Base-by-base conservation (phyloP, 495 filamentous ascomycete genomes). In the Penicillium nucicola region DNA sequence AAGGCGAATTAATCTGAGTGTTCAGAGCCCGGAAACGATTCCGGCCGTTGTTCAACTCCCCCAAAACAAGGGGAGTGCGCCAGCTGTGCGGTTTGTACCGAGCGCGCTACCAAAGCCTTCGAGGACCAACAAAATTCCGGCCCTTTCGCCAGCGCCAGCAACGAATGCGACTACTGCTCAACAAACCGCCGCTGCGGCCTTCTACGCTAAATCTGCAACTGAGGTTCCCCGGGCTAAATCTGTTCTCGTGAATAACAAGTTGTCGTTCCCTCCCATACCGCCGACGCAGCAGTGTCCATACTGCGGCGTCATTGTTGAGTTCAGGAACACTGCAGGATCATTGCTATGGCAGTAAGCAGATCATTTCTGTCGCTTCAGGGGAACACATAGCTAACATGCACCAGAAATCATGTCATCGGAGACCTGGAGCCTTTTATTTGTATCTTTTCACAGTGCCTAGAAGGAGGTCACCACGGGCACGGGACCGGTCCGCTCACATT, bases 391-490 rank as follows among this genome's bases (percentile, higher is more conserved):
- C 56, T 58, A 60, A 58, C 46, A 10, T 56, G 39, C 46, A 5
- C 11, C 39, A 63, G 62, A 17, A 56, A 66, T 52, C 62, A 66
- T 49, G 60, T 63, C 51, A 61, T 63, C 39, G n/a, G 51, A 56
- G 62, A 66, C 46, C 56, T 66, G 45, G 62, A 66, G 56, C 60
- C 62, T 53, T 63, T 63, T 28, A 50, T 66, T 52, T 66, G 62
- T 52, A 22, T 60, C 52, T 63, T 49, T 58, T 12, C 53, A 45
- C 53, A 52, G 40, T 63, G 60, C 60, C 30, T 58, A 36, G 48
- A 66, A 45, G 51, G 32, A 40, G 44, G 42, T 44, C 50, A 49
- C 14, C 62, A 66, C 8, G 50, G 30, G 50, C 31, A 52, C 39
- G 58, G 58, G 22, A 23, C 22, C 22, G 22, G 22, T 37, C 55